These are phyloP conservation scores for Zygosaccharomyces kombuchaensis DNA, from an alignment of 805 yeast genomes.

Conservation along the genomic window DNA sequence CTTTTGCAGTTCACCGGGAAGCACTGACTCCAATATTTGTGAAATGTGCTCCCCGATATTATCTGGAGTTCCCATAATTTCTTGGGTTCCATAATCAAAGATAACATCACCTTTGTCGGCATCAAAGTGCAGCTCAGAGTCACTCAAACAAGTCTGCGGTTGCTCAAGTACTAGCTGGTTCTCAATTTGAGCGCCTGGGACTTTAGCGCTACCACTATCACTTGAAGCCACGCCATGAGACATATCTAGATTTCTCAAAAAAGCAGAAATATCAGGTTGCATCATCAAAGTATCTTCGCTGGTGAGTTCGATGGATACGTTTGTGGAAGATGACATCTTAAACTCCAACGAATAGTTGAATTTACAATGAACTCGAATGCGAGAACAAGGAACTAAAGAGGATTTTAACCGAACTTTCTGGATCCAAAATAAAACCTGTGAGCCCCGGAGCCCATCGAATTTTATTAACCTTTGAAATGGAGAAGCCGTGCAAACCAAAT, in stretches of 20 bases:
- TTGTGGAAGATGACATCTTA: constrained; percentile 1
- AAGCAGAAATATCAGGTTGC: constrained; percentile 1
- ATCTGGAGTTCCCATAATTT: constrained; percentile 24
- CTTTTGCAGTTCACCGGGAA: constrained; percentile 27
- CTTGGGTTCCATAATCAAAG: constrained; percentile 31
- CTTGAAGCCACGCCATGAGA: constrained; percentile 3
- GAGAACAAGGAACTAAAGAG: background rate
- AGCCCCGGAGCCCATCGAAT: constrained; percentile 1
- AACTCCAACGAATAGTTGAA: background rate
- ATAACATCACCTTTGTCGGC: constrained; percentile 31
- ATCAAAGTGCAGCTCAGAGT: constrained; percentile 27
- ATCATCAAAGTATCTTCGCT: constrained; percentile 2
- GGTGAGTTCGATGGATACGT: constrained; percentile 8
- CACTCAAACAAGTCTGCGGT: constrained; percentile 12
- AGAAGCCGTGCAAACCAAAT: background rate
- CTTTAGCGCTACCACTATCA: constrained; percentile 15
- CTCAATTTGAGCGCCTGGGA: background rate
- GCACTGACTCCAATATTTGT: constrained; percentile 30
- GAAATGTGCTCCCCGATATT: constrained; percentile 28
- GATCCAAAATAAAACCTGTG: background rate
- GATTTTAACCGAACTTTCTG: background rate
- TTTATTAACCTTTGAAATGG: background rate
- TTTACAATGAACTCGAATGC: background rate
- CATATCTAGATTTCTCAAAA: background rate
- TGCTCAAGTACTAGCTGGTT: background rate